Conservation (phyloP, 1,284 basidiomycete species). For the Malassezia brasiliensis region DNA sequence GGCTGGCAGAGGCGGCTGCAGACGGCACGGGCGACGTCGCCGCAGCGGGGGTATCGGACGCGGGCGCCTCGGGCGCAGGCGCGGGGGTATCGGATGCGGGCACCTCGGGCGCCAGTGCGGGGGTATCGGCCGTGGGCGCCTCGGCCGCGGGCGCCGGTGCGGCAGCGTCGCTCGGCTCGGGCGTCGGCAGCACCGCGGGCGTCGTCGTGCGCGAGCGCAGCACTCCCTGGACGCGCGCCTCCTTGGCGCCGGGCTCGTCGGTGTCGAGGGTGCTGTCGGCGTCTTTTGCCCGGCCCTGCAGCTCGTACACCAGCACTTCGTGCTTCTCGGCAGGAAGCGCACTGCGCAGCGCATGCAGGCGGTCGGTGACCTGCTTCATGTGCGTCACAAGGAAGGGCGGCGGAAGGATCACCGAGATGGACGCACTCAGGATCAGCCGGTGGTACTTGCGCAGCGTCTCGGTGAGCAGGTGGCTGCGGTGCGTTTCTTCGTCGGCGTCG, state of each 20-base stretch:
- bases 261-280: too few species aligned
- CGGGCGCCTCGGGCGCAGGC: too few species aligned
- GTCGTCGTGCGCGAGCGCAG: too few species aligned
- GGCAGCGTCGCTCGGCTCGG: too few species aligned
- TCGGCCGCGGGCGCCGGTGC: too few species aligned
- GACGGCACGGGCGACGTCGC: neutral
- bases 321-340: neutral
- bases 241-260: neutral
- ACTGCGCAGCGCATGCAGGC: conserved; percentile 21
- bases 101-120: neutral
- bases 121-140: neutral
- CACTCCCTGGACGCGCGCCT: neutral
- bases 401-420: conserved; percentile 29
- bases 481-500: conserved; percentile 40
- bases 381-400: conserved; percentile 28
- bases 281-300: too few species aligned
- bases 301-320: neutral
- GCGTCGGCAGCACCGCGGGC: too few species aligned
- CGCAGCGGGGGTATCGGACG: neutral
- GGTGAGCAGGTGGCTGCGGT: conserved; percentile 15
- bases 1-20: neutral
- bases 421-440: conserved; percentile 31
- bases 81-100: neutral
- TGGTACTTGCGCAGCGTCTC: conserved; percentile 29
- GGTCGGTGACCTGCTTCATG: conserved; percentile 28